Evolutionary conservation across 108 stramenopile species (phyloP).

Genomic region (Fistulifera pelliculosa): DNA sequence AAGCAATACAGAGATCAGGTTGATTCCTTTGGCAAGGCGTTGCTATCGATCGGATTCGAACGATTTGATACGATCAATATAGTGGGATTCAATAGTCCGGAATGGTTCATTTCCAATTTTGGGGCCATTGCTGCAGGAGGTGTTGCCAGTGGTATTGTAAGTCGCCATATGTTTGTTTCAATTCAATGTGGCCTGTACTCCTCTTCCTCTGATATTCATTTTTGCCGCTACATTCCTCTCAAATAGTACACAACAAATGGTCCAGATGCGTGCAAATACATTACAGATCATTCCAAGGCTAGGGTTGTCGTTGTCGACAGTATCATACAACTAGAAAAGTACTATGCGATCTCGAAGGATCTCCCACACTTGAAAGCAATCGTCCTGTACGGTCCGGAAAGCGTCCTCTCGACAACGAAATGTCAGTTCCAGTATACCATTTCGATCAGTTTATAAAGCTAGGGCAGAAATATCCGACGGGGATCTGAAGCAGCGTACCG

Average conservation of each 20-base stretch:
- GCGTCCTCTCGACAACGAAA: background rate
- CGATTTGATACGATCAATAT: conserved; percentile 54
- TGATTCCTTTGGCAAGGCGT: conserved; percentile 43
- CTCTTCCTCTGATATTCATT: too few species aligned
- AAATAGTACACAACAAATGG: conserved; percentile 49
- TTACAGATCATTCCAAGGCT: conserved; percentile 55
- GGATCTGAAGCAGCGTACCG: conserved; percentile 14
- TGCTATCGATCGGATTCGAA: conserved; percentile 49
- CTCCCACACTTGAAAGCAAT: conserved; percentile 53
- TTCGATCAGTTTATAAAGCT: conserved; percentile 24
- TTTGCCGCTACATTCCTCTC: too few species aligned
- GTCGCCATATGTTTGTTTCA: background rate
- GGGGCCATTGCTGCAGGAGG: conserved; percentile 65
- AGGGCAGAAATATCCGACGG: conserved; percentile 6
- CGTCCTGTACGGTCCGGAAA: conserved; percentile 41
- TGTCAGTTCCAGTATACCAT: conserved; percentile 12
- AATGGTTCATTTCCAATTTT: conserved; percentile 48
- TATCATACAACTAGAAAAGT: conserved; percentile 51
- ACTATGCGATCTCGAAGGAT: conserved; percentile 20
- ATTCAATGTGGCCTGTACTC: background rate
- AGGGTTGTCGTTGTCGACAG: conserved; percentile 57
- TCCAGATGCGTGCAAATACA: conserved; percentile 55
- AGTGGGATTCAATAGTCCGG: conserved; percentile 61
- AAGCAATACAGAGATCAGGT: conserved; percentile 30
- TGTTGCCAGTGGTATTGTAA: conserved; percentile 23